These are phyloP conservation scores for Binderoboletus segoi DNA, from an alignment of 1,284 basidiomycete species.

Conservation along the genomic window DNA sequence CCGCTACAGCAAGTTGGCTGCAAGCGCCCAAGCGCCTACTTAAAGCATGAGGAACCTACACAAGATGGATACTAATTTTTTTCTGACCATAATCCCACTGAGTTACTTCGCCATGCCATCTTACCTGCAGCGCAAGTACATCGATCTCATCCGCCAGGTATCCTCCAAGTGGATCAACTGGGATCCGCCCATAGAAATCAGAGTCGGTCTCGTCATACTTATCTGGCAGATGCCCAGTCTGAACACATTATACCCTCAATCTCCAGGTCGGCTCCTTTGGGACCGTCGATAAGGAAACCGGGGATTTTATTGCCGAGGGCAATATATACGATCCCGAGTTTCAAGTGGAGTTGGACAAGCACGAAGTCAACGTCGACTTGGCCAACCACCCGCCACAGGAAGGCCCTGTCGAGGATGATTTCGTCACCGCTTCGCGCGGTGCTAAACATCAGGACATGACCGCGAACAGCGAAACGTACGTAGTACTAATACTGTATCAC, in stretches of 20 bases:
- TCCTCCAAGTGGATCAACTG: constrained; percentile 34
- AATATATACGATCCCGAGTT: constrained; percentile 33
- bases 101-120: constrained; percentile 3
- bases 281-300: constrained; percentile 23
- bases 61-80: too few species aligned
- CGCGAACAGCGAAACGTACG: constrained; percentile 12
- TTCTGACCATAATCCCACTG: neutral
- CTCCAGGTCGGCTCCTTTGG: constrained; percentile 34
- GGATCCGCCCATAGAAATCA: constrained; percentile 24
- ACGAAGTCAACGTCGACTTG: constrained; percentile 15
- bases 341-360: constrained; percentile 21
- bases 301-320: constrained; percentile 23
- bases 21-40: constrained; percentile 4
- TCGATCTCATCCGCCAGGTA: constrained; percentile 26
- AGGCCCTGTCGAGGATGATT: constrained; percentile 23
- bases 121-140: constrained; percentile 26
- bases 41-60: neutral
- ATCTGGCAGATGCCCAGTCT: neutral
- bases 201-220: constrained; percentile 14
- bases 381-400: constrained; percentile 18
- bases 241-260: neutral
- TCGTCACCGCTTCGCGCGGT: constrained; percentile 22
- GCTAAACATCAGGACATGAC: constrained; percentile 6
- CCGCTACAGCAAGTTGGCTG: neutral
- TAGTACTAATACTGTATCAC: neutral